Evolutionary conservation across 257 asterid genomes (phyloP).

Genomic region (Ilex asprella): DNA sequence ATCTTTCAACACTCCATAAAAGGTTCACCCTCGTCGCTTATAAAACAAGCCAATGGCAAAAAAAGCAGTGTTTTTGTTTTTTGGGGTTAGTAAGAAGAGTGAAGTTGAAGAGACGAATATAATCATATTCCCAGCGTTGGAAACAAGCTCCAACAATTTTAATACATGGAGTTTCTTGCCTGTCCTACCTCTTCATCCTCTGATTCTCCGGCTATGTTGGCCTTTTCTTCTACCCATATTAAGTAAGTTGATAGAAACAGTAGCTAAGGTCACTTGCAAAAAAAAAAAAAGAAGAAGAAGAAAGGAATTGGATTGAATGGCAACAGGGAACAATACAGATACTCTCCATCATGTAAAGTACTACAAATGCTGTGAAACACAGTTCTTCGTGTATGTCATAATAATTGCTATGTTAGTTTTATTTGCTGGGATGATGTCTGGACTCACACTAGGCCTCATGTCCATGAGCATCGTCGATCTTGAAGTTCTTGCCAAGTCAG

Average conservation of each 20-base stretch:
- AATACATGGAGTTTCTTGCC: slow-evolving; percentile 14
- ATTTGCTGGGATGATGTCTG: slow-evolving; percentile 28
- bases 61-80: too few species aligned
- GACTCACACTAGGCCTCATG: slow-evolving; percentile 35
- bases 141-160: too few species aligned
- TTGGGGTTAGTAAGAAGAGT: too few species aligned
- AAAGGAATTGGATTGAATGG: background rate
- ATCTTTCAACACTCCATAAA: too few species aligned
- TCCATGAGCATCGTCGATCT: slow-evolving; percentile 29
- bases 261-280: background rate
- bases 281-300: background rate
- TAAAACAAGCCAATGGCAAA: too few species aligned
- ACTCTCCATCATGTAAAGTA: background rate
- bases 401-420: slow-evolving; percentile 7
- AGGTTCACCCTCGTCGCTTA: too few species aligned
- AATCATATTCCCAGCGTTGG: too few species aligned
- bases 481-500: slow-evolving; percentile 31
- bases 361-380: slow-evolving; percentile 21
- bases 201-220: too few species aligned
- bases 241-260: too few species aligned
- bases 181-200: background rate
- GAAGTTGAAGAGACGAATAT: too few species aligned
- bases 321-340: too few species aligned
- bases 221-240: too few species aligned
- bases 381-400: slow-evolving; percentile 18